Evolutionary conservation across 2,329 filamentous ascomycete species (phyloP).

Genomic region (Penicillium sp.): DNA sequence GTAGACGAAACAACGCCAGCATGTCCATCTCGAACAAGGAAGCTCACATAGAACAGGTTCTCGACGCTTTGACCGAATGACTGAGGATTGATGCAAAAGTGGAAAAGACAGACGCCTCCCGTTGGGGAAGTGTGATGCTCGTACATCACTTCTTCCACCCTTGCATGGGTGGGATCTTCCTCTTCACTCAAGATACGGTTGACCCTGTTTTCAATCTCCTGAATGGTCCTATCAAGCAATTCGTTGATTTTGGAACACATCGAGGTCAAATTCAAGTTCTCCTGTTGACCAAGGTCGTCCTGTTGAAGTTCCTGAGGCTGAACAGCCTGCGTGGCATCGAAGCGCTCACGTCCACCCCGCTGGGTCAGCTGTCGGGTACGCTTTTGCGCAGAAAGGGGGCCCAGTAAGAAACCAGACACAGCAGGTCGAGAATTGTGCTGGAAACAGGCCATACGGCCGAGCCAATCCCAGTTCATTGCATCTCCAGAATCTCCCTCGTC

Average conservation of each 20-base stretch:
- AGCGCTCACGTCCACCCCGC: constrained; percentile 68
- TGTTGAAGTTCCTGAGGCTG: constrained; percentile 76
- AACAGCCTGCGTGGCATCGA: constrained; percentile 67
- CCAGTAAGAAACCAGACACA: constrained; percentile 80
- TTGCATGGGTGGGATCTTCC: constrained; percentile 40
- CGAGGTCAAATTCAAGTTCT: constrained; percentile 75
- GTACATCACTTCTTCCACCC: constrained; percentile 59
- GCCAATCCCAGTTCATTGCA: constrained; percentile 79
- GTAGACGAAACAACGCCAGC: constrained; percentile 74
- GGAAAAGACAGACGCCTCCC: constrained; percentile 75
- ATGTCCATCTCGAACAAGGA: constrained; percentile 84
- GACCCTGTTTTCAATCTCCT: constrained; percentile 50
- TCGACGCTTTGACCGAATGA: constrained; percentile 96
- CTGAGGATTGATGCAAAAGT: constrained; percentile 84
- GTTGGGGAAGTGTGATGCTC: constrained; percentile 66
- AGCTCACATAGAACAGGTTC: constrained; percentile 95
- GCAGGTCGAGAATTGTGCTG: constrained; percentile 73
- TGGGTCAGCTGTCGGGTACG: constrained; percentile 71
- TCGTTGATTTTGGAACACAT: constrained; percentile 75
- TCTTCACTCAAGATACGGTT: constrained; percentile 45
- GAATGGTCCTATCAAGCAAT: constrained; percentile 54
- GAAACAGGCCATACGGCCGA: constrained; percentile 76
- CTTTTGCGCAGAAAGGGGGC: constrained; percentile 86
- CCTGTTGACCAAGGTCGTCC: constrained; percentile 72
- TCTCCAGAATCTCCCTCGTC: constrained; percentile 69